Evolutionary conservation across 805 yeast species (phyloP).

Genomic region (Spencermartinsiella europaea): DNA sequence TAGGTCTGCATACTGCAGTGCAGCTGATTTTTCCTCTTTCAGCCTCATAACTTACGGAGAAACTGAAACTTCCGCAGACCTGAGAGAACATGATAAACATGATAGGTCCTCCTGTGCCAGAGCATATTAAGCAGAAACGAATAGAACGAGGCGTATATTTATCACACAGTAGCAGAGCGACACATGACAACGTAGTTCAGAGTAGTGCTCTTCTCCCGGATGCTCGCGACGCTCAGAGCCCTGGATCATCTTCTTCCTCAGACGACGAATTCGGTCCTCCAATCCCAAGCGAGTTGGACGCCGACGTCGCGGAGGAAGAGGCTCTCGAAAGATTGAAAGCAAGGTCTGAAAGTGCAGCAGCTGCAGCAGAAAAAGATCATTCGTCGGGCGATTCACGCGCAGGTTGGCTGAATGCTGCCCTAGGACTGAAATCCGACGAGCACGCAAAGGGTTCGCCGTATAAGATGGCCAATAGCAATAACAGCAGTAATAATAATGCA

Average conservation of each 20-base stretch:
- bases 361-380: neutral
- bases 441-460: slow-evolving; percentile 9
- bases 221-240: too few species aligned
- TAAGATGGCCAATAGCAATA: slow-evolving; percentile 7
- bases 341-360: slow-evolving; percentile 6
- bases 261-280: slow-evolving; percentile 20
- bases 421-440: slow-evolving; percentile 12
- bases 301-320: slow-evolving; percentile 12
- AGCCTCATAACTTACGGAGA: too few species aligned
- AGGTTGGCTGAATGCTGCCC: slow-evolving; percentile 18
- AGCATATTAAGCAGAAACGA: slow-evolving; percentile 13
- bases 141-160: slow-evolving; percentile 1
- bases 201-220: too few species aligned
- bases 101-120: slow-evolving; percentile 21
- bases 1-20: too few species aligned
- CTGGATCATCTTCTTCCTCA: too few species aligned
- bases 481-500: neutral
- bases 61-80: too few species aligned
- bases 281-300: slow-evolving; percentile 11
- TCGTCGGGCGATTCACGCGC: slow-evolving; percentile 6
- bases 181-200: too few species aligned
- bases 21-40: too few species aligned
- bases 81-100: too few species aligned
- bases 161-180: neutral
- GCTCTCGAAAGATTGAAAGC: slow-evolving; percentile 15